Evolutionary conservation across 2,329 filamentous ascomycete genomes (phyloP), one percentile per base, ranked within the genome.

Genomic region (Didymella exigua): DNA sequence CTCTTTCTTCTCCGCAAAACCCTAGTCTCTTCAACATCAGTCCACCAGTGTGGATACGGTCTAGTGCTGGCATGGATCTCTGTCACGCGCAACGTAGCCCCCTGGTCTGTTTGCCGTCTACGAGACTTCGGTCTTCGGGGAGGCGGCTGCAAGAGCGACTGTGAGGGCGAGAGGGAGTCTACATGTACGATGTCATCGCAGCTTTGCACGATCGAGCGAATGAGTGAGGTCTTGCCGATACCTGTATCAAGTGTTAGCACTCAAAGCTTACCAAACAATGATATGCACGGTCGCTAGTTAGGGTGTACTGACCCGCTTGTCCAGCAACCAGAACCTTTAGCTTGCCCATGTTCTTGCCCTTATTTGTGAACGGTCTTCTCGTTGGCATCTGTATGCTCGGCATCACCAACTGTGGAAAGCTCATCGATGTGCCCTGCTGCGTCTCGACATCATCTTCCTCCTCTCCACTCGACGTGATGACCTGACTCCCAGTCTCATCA

Each of bases 141-240:
- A n/a, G 60, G 54, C 30, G 69, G 48, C 19, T 67, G 60, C 29
- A 69, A 55, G 43, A 69, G 44, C 45, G 71, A 67, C 10, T 62
- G 62, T 6, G 64, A 65, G 3, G 57, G 70, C 14, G 71, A 70
- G 11, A 87, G 77, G 3, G 89, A 83, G 70, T 98, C 93, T 48
- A 96, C 87, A 72, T 99, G 93, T 2, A 98, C 93, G 59, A 99
- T 96, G 69, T 98, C 91, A 68, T 93, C 86, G 72, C 91, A 96
- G 3, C 80, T 82, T 69, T 96, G 91, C 14, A 96, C 87, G 40
- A 99, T 90, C 2, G 91, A 90, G 70, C 89, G 90, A 65, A 98
- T 89, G 44, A 98, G 83, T 3, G 90, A 93, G 1, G 92, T 93
- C 77, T 98, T 98, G 30, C 95, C 95, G 41, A 89, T 83, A 24